Evolutionary conservation across 495 filamentous ascomycete genomes (phyloP).

Genomic region (Lasiosphaeria hispida): DNA sequence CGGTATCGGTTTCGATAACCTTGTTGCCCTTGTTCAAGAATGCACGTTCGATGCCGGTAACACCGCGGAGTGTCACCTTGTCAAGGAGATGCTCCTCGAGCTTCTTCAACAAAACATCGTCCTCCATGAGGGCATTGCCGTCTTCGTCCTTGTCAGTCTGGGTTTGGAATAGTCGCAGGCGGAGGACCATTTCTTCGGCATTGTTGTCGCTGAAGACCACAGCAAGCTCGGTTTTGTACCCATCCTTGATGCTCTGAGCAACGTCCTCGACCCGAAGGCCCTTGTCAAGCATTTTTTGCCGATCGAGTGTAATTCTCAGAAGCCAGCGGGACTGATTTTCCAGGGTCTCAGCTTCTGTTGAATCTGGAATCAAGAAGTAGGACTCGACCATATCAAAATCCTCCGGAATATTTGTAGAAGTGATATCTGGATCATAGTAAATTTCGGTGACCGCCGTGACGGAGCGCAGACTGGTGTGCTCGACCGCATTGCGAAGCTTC

Average conservation of each 20-base stretch:
- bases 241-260: slow-evolving; percentile 80
- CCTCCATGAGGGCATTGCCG: slow-evolving; percentile 75
- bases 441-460: slow-evolving; percentile 91
- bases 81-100: slow-evolving; percentile 89
- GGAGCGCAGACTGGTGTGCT: slow-evolving; percentile 91
- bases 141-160: slow-evolving; percentile 71
- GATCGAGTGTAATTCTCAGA: slow-evolving; percentile 87
- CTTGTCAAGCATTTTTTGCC: slow-evolving; percentile 93
- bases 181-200: slow-evolving; percentile 90
- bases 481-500: slow-evolving; percentile 77
- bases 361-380: slow-evolving; percentile 90
- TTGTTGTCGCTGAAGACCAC: slow-evolving; percentile 98
- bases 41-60: slow-evolving; percentile 80
- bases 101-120: slow-evolving; percentile 86
- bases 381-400: slow-evolving; percentile 95
- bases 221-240: slow-evolving; percentile 81
- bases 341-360: slow-evolving; percentile 67
- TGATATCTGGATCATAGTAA: slow-evolving; percentile 93
- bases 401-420: slow-evolving; percentile 76
- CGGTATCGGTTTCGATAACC: slow-evolving; percentile 61
- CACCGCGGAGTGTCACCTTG: slow-evolving; percentile 83
- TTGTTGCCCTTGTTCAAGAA: slow-evolving; percentile 82
- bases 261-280: slow-evolving; percentile 89
- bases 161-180: slow-evolving; percentile 75
- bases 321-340: slow-evolving; percentile 89